A percentile compares a stretch with the other conserved stretches of the same genome.
phyloP scores from a whole-genome alignment of 139 green algal genomes.

The Coelastrella sp. region DNA sequence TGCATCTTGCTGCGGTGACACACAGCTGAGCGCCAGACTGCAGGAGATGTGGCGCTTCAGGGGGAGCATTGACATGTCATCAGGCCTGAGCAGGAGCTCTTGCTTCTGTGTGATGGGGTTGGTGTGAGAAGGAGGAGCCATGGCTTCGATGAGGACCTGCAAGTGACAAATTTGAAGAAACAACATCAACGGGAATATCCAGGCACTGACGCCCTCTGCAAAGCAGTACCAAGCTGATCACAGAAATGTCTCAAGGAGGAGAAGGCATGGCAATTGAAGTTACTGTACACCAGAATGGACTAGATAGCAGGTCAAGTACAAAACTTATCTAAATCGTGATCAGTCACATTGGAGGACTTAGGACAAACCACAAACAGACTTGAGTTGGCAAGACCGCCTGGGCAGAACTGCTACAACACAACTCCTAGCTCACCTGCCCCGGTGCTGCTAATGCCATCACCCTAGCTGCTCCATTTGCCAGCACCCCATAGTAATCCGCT shows the following conservation, averaged over 20 bases:
- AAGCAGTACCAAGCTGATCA: too few species aligned
- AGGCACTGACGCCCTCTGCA: too few species aligned
- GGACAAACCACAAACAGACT: neutral
- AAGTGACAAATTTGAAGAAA: too few species aligned
- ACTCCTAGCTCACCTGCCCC: conserved; percentile 72
- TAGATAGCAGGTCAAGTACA: too few species aligned
- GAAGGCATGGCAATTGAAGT: too few species aligned
- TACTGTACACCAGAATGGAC: too few species aligned
- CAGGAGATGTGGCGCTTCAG: neutral
- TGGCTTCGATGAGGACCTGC: neutral
- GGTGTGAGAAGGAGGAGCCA: neutral
- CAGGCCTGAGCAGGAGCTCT: conserved; percentile 5
- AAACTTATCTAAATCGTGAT: too few species aligned
- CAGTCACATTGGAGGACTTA: too few species aligned
- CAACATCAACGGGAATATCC: too few species aligned
- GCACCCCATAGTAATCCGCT: conserved; percentile 86
- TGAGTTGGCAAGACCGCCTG: neutral
- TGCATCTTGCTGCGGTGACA: neutral
- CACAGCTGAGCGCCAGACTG: neutral
- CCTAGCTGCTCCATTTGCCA: conserved; percentile 84
- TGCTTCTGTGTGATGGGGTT: neutral
- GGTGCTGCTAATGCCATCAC: conserved; percentile 74
- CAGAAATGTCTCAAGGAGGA: too few species aligned
- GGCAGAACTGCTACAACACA: too few species aligned
- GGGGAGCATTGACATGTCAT: neutral